Conservation (phyloP, 2,329 filamentous ascomycete species). For the Aspergillus novofumigatus region DNA sequence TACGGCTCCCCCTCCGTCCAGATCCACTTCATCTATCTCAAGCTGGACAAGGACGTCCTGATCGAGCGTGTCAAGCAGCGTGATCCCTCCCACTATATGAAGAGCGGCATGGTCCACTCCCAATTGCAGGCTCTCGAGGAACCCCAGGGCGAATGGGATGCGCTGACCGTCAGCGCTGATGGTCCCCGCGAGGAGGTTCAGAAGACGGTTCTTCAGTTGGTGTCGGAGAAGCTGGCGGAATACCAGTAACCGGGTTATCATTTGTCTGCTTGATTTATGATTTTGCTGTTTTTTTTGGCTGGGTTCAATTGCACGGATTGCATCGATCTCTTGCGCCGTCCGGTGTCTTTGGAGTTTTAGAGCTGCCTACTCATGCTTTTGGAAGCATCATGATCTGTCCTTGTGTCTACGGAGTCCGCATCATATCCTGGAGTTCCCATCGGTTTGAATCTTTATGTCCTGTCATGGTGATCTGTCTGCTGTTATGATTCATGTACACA, state of each 20-base stretch:
- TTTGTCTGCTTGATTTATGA: neutral
- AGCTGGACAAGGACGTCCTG: constrained; percentile 70
- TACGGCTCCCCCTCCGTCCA: constrained; percentile 70
- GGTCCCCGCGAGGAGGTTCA: constrained; percentile 56
- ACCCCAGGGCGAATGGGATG: constrained; percentile 69
- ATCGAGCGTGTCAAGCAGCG: constrained; percentile 70
- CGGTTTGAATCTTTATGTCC: neutral
- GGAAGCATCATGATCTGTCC: neutral
- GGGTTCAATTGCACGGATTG: neutral
- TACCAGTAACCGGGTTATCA: constrained; percentile 19
- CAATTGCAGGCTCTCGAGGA: constrained; percentile 87
- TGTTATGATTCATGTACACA: neutral
- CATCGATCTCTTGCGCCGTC: neutral
- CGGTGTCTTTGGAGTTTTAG: constrained; percentile 15
- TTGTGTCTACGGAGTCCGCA: neutral
- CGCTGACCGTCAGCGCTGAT: constrained; percentile 63
- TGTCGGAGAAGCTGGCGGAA: constrained; percentile 53
- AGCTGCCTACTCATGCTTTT: neutral
- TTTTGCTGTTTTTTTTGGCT: constrained; percentile 5
- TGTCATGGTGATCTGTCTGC: neutral
- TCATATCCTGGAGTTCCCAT: neutral
- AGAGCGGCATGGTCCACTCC: constrained; percentile 88
- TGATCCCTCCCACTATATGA: constrained; percentile 88
- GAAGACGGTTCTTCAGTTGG: constrained; percentile 54
- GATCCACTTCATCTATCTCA: constrained; percentile 90